phyloP scores from a whole-genome alignment of 1,284 basidiomycete genomes.

The Trichosporon sp. region DNA sequence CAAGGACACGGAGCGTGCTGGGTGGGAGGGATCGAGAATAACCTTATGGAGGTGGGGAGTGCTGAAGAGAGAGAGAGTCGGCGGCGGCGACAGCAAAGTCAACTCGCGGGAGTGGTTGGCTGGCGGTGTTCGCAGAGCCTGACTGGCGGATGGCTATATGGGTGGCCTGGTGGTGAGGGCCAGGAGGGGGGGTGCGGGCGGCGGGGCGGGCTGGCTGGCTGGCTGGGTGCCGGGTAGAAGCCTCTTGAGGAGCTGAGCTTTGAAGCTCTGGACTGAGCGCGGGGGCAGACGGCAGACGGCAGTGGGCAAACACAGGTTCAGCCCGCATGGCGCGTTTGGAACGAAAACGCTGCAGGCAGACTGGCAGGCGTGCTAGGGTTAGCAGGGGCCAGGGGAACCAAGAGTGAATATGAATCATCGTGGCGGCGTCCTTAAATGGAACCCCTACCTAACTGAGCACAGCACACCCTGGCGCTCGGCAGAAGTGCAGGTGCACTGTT shows the following conservation, averaged over 20 bases:
- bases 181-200: no score
- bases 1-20: conserved; percentile 8
- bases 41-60: conserved; percentile 22
- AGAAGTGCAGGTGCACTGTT: not conserved
- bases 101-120: conserved; percentile 2
- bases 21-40: not conserved
- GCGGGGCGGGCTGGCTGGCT: not conserved
- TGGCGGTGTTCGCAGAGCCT: conserved; percentile 4
- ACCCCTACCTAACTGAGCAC: not conserved
- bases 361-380: no score
- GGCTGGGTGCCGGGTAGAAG: not conserved
- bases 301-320: not conserved
- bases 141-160: conserved; percentile 1
- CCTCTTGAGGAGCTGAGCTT: not conserved
- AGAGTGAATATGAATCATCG: no score
- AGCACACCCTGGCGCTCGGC: not conserved
- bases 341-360: not conserved
- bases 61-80: conserved; percentile 11
- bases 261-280: not conserved
- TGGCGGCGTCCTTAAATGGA: not conserved
- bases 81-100: conserved; percentile 15
- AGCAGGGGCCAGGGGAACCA: no score
- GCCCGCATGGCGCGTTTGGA: not conserved
- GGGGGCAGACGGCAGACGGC: not conserved
- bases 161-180: not conserved